phyloP scores from a whole-genome alignment of 1,284 basidiomycete genomes.

The Ceratorhiza oryzae-sativae region DNA sequence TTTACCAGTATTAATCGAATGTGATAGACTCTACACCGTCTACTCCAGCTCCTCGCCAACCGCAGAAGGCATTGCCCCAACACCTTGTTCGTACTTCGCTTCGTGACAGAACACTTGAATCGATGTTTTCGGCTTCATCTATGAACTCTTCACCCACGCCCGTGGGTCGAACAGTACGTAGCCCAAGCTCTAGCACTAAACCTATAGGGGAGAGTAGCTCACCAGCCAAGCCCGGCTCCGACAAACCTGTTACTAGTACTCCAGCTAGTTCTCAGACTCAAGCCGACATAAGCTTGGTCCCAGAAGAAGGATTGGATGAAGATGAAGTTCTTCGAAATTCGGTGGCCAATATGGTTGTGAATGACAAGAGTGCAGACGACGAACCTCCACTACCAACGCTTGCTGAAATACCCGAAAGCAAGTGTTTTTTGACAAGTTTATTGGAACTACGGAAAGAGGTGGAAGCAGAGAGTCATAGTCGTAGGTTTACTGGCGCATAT shows the following conservation, averaged over 20 bases:
- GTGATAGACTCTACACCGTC: slow-evolving; percentile 46
- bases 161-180: slow-evolving; percentile 47
- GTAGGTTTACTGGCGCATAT: slow-evolving; percentile 56
- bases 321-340: slow-evolving; percentile 36
- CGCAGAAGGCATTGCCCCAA: slow-evolving; percentile 71
- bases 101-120: slow-evolving; percentile 88
- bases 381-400: slow-evolving; percentile 42
- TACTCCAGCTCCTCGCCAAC: slow-evolving; percentile 49
- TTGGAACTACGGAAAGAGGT: slow-evolving; percentile 68
- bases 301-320: slow-evolving; percentile 27
- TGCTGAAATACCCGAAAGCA: slow-evolving; percentile 64
- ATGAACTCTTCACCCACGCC: slow-evolving; percentile 18
- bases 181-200: slow-evolving; percentile 50
- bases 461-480: slow-evolving; percentile 67
- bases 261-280: not conserved
- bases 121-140: slow-evolving; percentile 67
- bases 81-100: slow-evolving; percentile 93
- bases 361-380: slow-evolving; percentile 23
- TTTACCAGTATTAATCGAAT: not conserved
- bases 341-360: slow-evolving; percentile 35
- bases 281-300: not conserved
- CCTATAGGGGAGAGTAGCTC: slow-evolving; percentile 1
- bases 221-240: slow-evolving; percentile 44
- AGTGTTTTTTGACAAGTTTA: slow-evolving; percentile 84
- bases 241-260: slow-evolving; percentile 19